Base-by-base conservation (phyloP, 2,329 filamentous ascomycete genomes). In the Cladosporium sp. region DNA sequence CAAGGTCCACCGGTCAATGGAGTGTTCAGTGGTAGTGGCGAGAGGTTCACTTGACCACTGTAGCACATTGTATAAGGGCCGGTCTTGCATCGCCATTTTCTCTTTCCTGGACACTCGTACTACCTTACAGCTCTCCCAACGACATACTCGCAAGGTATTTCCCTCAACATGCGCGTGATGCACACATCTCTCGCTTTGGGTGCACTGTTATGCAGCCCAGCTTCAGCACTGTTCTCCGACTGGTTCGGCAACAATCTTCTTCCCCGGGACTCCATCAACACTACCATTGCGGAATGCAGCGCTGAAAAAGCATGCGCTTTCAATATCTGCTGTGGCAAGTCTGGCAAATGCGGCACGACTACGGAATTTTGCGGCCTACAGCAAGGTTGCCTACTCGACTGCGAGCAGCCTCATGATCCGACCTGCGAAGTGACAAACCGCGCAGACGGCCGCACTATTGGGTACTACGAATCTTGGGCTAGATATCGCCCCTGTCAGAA, bases 401-500 rank as follows among this genome's bases (percentile, higher is more conserved):
- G 45, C 17, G 51, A 45, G 1, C 9, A 19, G 19, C 44, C 49
- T 4, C 19, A 19, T 9, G 22, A 24, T 25, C 40, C 58, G 3
- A 34, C 25, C 10, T 55, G 44, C 12, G 3, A 22, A 3, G n/a
- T 9, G n/a, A 25, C 3, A 6, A 35, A n/a, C 36, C 15, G 34
- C 6, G 47, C 45, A 4, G 24, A 15, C 20, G 34, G 34, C 17
- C 37, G 60, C 2, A 60, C 42, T 4, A 51, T 65, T 8, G 62
- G 60, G 13, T 65, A 63, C 55, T 65, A 63, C 51, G 60, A 65
- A 32, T 57, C 58, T 8, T 65, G 62, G 62, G 24, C 60, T 7
- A 47, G 40, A 12, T 56, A 36, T 13, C 56, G 58, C 28, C 35
- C 24, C 12, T 62, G 61, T 24, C 47, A 60, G 15, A 51, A 35